phyloP scores from a whole-genome alignment of 805 yeast species.

The Saccharomyces kudriavzevii region DNA sequence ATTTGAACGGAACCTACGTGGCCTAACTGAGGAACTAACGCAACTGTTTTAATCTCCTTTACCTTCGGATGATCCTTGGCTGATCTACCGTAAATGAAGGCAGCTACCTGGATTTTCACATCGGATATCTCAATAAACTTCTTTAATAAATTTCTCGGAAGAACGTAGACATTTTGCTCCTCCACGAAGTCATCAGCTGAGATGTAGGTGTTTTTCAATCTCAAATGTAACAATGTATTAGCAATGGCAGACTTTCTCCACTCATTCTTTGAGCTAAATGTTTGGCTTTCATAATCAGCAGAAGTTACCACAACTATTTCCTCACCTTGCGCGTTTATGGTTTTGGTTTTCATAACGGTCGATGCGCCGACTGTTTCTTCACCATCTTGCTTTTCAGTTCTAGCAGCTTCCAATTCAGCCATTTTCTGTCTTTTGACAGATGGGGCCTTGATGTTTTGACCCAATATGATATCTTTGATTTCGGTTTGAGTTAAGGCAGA shows the following conservation, averaged over 20 bases:
- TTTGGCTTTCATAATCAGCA: slow-evolving; percentile 74
- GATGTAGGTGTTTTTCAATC: slow-evolving; percentile 68
- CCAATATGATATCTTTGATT: slow-evolving; percentile 85
- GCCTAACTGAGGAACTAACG: slow-evolving; percentile 83
- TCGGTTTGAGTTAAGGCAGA: slow-evolving; percentile 87
- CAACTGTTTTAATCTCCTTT: slow-evolving; percentile 70
- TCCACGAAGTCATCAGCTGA: slow-evolving; percentile 58
- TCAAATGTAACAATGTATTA: slow-evolving; percentile 59
- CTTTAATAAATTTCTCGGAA: slow-evolving; percentile 75
- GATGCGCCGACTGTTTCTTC: slow-evolving; percentile 41
- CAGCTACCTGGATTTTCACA: slow-evolving; percentile 74
- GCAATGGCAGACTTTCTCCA: slow-evolving; percentile 89
- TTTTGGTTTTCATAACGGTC: slow-evolving; percentile 72
- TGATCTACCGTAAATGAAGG: slow-evolving; percentile 68
- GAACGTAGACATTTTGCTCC: slow-evolving; percentile 55
- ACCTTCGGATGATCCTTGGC: slow-evolving; percentile 64
- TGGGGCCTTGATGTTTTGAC: slow-evolving; percentile 89
- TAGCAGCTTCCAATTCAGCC: slow-evolving; percentile 57
- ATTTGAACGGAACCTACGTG: slow-evolving; percentile 56
- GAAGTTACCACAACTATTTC: slow-evolving; percentile 92
- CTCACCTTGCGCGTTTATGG: slow-evolving; percentile 91
- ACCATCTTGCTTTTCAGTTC: slow-evolving; percentile 34
- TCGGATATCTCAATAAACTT: slow-evolving; percentile 78
- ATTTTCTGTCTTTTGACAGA: slow-evolving; percentile 79
- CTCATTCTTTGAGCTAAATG: slow-evolving; percentile 75